phyloP scores from a whole-genome alignment of 169 alveolate species.

The Eimeria necatrix region DNA sequence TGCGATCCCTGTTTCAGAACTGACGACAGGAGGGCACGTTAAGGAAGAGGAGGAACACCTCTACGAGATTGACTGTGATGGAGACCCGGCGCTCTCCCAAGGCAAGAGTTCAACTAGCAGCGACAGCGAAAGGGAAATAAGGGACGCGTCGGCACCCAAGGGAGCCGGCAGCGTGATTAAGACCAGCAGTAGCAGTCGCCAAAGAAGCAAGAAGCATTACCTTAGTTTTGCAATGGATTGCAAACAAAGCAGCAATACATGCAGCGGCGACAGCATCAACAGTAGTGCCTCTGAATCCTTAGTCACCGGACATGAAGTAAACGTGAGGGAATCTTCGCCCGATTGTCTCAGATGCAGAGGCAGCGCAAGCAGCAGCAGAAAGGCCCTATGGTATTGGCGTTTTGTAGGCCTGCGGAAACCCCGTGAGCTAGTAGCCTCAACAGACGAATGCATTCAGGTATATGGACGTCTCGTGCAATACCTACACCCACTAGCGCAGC shows the following conservation, averaged over 20 bases:
- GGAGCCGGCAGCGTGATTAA: constrained; percentile 25
- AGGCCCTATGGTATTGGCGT: constrained; percentile 35
- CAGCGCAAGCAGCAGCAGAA: constrained; percentile 6
- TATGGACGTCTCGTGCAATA: constrained; percentile 77
- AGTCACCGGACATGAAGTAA: not conserved
- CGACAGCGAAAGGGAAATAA: constrained; percentile 22
- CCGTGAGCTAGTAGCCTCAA: constrained; percentile 15
- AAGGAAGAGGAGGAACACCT: not conserved
- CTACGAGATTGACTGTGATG: constrained; percentile 48
- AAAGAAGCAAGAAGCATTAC: constrained; percentile 8
- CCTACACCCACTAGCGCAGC: constrained; percentile 52
- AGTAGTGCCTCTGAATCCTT: not conserved
- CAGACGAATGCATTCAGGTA: constrained; percentile 42
- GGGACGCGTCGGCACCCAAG: not conserved
- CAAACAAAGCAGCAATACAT: not conserved
- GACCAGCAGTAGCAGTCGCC: constrained; percentile 20
- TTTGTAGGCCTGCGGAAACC: constrained; percentile 72
- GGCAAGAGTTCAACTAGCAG: not conserved
- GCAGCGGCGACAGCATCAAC: constrained; percentile 18
- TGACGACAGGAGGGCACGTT: not conserved
- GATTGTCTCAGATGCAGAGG: constrained; percentile 4
- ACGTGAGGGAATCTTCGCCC: not conserved
- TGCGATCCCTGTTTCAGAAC: constrained; percentile 10
- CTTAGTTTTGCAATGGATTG: not conserved
- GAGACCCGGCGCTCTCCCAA: constrained; percentile 15